Evolutionary conservation across 2,329 filamentous ascomycete genomes (phyloP), one percentile per base, ranked within the genome.

Genomic region (Paecilomyces sp.): DNA sequence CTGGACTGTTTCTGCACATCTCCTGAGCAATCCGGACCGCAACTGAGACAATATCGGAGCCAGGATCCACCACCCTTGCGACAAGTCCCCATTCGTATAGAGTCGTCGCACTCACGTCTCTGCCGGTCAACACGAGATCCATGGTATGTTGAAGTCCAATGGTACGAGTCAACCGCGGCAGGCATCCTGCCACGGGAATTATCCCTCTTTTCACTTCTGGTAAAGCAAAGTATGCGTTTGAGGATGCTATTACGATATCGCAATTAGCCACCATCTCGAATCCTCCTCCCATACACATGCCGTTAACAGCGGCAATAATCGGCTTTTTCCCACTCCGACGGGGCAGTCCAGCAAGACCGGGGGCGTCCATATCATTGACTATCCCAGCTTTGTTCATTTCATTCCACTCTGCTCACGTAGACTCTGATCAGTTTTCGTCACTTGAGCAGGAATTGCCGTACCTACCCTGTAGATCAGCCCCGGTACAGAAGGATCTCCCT

Each of bases 231-330:
- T 74, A 76, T 0, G 88, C 88, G 11, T 71, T 67, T 4, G 75
- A 70, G 2, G 80, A 76, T 2, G 71, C 71, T 51, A 67, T 64
- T 57, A 91, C 81, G 59, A 93, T 76, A 76, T 93, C 90, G 63
- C 82, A 83, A 73, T 91, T 91, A 55, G 88, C 77, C 13, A 85
- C 81, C 77, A 92, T 90, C 78, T 93, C 90, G 74, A 89, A 87
- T 1, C 88, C 90, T 58, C 90, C 90, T 36, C 90, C 90, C 53
- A 89, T 81, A 60, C 87, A 89, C 22, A 88, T 78, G 7, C 89
- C 89, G 68, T 91, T 90, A 22, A 92, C 87, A 1, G 89, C 90
- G 1, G 86, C 88, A 24, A 92, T 82, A 58, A 93, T 80, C 3
- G 89, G 90, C 68, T 92, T 93, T 74, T 84, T 85, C 54, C 88